phyloP scores from a whole-genome alignment of 1,139 yeast genomes.

The Diutina pseudorugosa region DNA sequence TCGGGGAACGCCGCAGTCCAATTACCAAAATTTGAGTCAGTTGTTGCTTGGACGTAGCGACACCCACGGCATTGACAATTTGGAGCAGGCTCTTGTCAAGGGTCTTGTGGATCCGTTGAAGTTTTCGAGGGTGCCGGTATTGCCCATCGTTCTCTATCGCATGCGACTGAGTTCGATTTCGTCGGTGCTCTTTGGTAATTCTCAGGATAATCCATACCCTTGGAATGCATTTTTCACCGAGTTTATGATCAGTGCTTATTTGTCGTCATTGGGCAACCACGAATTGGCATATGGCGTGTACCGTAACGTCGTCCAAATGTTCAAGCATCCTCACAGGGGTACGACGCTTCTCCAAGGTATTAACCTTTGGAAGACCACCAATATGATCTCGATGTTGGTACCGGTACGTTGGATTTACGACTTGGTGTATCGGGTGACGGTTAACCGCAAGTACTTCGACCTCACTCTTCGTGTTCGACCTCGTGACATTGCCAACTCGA shows the following conservation, averaged over 20 bases:
- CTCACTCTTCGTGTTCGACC: conserved; percentile 20
- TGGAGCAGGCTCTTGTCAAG: neutral
- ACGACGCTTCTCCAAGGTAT: conserved; percentile 13
- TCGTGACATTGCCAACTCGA: conserved; percentile 24
- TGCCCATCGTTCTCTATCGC: conserved; percentile 29
- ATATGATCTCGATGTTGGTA: conserved; percentile 14
- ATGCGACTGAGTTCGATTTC: conserved; percentile 27
- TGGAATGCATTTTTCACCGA: conserved; percentile 18
- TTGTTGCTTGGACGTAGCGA: conserved; percentile 12
- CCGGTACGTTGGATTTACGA: conserved; percentile 10
- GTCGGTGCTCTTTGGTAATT: conserved; percentile 10
- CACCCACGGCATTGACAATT: conserved; percentile 6
- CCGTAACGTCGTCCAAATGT: conserved; percentile 7
- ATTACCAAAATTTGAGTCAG: conserved; percentile 5
- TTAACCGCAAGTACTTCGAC: conserved; percentile 10
- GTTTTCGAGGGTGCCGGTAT: conserved; percentile 26
- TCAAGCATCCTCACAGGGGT: neutral
- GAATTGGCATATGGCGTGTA: conserved; percentile 13
- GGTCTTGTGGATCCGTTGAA: conserved; percentile 25
- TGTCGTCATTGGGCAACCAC: conserved; percentile 30
- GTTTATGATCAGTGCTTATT: conserved; percentile 23
- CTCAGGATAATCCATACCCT: conserved; percentile 8
- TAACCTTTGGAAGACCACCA: conserved; percentile 19
- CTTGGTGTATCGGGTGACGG: conserved; percentile 7
- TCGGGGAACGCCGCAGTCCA: neutral